Evolutionary conservation across 2,329 filamentous ascomycete genomes (phyloP).

Genomic region (Rhexocercosporidium sp.): DNA sequence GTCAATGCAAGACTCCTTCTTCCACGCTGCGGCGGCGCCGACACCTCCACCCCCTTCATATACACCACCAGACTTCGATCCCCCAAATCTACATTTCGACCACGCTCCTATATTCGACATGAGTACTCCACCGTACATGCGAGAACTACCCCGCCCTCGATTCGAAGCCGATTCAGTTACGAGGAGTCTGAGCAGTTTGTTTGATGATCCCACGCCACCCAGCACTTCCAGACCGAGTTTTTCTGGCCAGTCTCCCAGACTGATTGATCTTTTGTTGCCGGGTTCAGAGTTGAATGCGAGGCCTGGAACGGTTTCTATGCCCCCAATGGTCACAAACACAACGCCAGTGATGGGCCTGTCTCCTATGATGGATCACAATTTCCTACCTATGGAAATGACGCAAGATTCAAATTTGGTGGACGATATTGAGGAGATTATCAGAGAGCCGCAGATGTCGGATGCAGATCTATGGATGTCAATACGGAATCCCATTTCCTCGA

Average conservation of each 20-base stretch:
- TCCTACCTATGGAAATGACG: conserved; percentile 30
- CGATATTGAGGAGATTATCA: conserved; percentile 60
- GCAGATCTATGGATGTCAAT: conserved; percentile 37
- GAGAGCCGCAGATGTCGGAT: conserved; percentile 40
- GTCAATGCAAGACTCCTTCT: conserved; percentile 40
- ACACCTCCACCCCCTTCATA: conserved; percentile 30
- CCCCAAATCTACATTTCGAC: conserved; percentile 35
- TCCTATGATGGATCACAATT: conserved; percentile 34
- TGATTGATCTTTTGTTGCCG: conserved; percentile 54
- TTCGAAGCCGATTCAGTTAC: conserved; percentile 44
- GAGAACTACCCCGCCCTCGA: conserved; percentile 35
- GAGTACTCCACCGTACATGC: conserved; percentile 38
- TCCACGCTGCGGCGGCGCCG: conserved; percentile 36
- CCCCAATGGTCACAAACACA: conserved; percentile 30
- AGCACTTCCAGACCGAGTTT: conserved; percentile 40
- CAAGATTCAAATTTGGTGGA: conserved; percentile 47
- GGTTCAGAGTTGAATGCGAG: conserved; percentile 52
- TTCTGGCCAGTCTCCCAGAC: conserved; percentile 53
- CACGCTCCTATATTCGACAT: conserved; percentile 41
- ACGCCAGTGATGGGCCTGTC: conserved; percentile 28
- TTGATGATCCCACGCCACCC: conserved; percentile 43
- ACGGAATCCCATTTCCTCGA: conserved; percentile 32
- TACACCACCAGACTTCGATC: conserved; percentile 20
- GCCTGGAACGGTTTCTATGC: conserved; percentile 34
- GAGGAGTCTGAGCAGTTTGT: conserved; percentile 45